Evolutionary conservation across 306 rosid genomes (phyloP), one percentile per base, ranked within the genome.

Genomic region (Phaseolus lunatus): DNA sequence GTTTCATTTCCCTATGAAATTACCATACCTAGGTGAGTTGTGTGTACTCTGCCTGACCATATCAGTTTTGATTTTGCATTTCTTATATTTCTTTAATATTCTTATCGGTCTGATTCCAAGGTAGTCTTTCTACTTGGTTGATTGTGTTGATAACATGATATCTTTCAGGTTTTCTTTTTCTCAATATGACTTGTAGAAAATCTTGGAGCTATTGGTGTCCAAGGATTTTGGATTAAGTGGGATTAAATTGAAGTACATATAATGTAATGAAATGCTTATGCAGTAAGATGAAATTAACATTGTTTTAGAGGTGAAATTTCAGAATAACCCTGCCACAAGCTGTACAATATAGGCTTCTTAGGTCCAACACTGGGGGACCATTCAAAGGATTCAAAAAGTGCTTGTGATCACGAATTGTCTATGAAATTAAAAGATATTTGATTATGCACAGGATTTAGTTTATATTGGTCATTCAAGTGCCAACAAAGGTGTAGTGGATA

Each of bases 1-100:
- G 80, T 91, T 78, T 87, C 86, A 41, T 96, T 91, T 82, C 97
- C 98, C 18, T 88, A 85, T 79, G 99, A 96, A 82, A 96, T 96
- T 35, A 87, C 93, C 27, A 88, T 92, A 68, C 96, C 98, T 15
- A 91, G 98, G 99, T 96, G 76, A 73, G 88, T 65, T 70, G 26
- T 77, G 26, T 20, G 67, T 77, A 44, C 71, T 58, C 16, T 66
- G 20, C 61, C 26, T 50, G 29, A 27, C 35, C 29, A 31, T 67
- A 66, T 29, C 49, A 24, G 19, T 45, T 79, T 78, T 31, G 37
- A 19, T 56, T 73, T 45, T 27, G 68, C 47, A 14, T 65, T 16
- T 66, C 59, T 20, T 19, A 7, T 24, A 15, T 69, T 77, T 77
- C 24, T 24, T 31, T 52, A 44, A 29, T 65, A 31, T 41, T 70